Evolutionary conservation across 768 basidiomycete species (phyloP), one percentile per base, ranked within the genome.

Genomic region (Sarcodon aspratus): DNA sequence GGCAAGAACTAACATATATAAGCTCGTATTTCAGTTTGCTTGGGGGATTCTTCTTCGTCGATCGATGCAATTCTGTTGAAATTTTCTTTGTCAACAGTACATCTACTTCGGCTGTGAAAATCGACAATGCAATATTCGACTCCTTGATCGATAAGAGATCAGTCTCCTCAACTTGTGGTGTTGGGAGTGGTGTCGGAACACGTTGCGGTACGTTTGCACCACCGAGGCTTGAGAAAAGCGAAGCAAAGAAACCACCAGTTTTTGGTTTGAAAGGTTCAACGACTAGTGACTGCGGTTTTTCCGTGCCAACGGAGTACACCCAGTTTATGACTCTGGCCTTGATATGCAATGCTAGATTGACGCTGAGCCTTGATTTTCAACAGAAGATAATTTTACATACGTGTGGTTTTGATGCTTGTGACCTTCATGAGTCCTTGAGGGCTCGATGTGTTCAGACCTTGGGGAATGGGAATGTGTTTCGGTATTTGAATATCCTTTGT

Each of bases 31-130:
- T 80, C 60, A 93, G 75, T 46, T 69, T 75, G 5, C 66, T 67
- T 0, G 95, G 95, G 0, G 90, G 86, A 48, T 87, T 82, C 71
- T 99, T 99, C 75, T 97, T 97, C 9, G 94, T 99, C 1, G 91
- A 88, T 50, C 95, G 73, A 51, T 85, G 75, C 33, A 98, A 68
- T 62, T 97, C 95, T 8, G 69, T 62, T 1, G 76, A 69, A 44
- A 85, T 67, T 58, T 83, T 86, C 63, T 76, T 73, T 52, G 79
- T 78, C 13, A 88, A 61, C 38, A 65, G 71, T 15, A 89, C 82
- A 42, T 73, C 72, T 11, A 87, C 74, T 35, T 80, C 72, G 2
- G 81, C 83, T 8, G 80, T 73, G 58, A 80, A 85, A 38, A 86
- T 74, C 1, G 79, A 74, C 48, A 88, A 58, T 1, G 73, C 65